Percentiles rank a stretch among this genome's conserved stretches.
Evolutionary conservation across 2,329 filamentous ascomycete species (phyloP).

Genomic region (Aspergillus sclerotialis): DNA sequence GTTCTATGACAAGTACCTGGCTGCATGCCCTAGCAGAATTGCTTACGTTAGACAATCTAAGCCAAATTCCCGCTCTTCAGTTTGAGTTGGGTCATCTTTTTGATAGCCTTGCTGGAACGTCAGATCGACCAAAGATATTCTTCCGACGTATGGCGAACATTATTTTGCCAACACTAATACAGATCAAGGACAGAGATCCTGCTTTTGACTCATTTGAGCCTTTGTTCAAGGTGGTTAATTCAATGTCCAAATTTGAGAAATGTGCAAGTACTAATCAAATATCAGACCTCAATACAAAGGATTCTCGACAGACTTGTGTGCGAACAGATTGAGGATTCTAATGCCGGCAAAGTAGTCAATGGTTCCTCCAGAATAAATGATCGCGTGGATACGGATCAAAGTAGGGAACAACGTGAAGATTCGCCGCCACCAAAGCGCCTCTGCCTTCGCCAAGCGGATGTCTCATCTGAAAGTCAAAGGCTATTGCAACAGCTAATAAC

Average conservation of each 20-base stretch:
- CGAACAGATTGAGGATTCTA: not conserved
- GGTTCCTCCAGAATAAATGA: slow-evolving; percentile 1
- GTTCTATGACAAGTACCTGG: slow-evolving; percentile 16
- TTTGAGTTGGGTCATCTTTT: slow-evolving; percentile 21
- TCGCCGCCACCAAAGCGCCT: slow-evolving; percentile 26
- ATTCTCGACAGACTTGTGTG: slow-evolving; percentile 6
- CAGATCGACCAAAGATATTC: slow-evolving; percentile 11
- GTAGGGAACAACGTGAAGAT: slow-evolving; percentile 11
- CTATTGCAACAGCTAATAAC: slow-evolving; percentile 26
- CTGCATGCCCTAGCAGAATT: slow-evolving; percentile 26
- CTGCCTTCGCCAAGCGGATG: slow-evolving; percentile 25
- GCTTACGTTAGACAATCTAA: slow-evolving; percentile 16
- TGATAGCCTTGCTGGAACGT: slow-evolving; percentile 16
- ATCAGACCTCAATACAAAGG: slow-evolving; percentile 17
- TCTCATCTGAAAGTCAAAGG: slow-evolving; percentile 24
- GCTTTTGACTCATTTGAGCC: slow-evolving; percentile 16
- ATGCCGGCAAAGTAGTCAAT: not conserved
- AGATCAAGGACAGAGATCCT: slow-evolving; percentile 13
- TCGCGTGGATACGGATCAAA: slow-evolving; percentile 3
- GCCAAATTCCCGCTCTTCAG: slow-evolving; percentile 21
- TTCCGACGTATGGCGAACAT: slow-evolving; percentile 17
- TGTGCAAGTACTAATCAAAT: slow-evolving; percentile 14
- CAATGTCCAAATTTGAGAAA: not conserved
- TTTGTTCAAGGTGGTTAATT: slow-evolving; percentile 24
- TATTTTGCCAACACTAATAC: slow-evolving; percentile 18